Base-by-base conservation (phyloP, 2,329 filamentous ascomycete species). In the Hypocrella siamensis region DNA sequence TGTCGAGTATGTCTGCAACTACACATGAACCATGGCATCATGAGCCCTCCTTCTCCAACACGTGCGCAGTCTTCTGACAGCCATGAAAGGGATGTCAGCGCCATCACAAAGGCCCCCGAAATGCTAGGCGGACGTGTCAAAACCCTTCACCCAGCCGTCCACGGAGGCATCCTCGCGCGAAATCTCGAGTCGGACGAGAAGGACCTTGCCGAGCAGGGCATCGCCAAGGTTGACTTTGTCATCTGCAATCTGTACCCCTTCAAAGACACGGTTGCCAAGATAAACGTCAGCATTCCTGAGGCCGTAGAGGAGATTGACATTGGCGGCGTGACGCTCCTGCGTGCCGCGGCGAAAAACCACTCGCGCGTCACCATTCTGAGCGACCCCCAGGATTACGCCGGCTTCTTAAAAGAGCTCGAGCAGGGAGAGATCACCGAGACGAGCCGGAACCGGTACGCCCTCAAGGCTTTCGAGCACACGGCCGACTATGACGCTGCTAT, bases 171-270 rank as follows among this genome's bases (percentile, higher is more conserved):
- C 46, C 78, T 98, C 39, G 90, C 90, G 38, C 83, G 90, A 42
- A 77, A 96, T 58, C 78, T 96, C 43, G 85, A 81, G 43, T 88
- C 86, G 11, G 90, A 98, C 59, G 84, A 96, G 62, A 92, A 93
- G 60, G 90, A 98, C 52, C 77, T 98, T 31, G 84, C 83, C 31
- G 81, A 90, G 57, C 84, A 93, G 62, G 90, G 85, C 60, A 93
- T 93, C 55, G 71, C 81, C 63, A 93, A 93, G 63, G 84, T 93
- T 37, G 84, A 93, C 69, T 93, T 79, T 47, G 84, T 93, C 46
- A 79, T 98, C 53, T 96, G 90, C 78, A 98, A 98, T 63, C 71
- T 98, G 34, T 96, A 98, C 60, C 90, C 90, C 10, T 98, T 98
- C 75, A 94, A 94, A 66, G 86, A 96, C 55, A 98, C 90, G 19